Percentiles rank a stretch among this genome's conserved stretches.
Evolutionary conservation across 176 grass and related monocot genomes (phyloP).

Genomic region (Cymbopogon citratus): DNA sequence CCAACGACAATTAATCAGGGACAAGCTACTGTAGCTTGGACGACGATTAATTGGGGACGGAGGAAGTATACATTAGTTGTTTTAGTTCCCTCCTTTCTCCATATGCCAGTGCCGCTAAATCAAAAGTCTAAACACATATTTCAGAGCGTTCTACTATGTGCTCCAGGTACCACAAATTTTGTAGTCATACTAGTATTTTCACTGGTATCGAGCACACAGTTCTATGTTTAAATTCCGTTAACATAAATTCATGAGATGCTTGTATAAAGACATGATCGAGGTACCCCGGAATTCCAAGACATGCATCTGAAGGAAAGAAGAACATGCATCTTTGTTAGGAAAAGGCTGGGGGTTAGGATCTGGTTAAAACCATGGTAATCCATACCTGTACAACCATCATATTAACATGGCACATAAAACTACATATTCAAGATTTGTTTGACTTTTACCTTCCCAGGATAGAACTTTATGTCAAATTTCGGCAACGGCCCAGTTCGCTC

Average conservation of each 20-base stretch:
- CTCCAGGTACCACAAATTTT: not conserved
- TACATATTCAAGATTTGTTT: not conserved
- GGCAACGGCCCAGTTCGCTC: conserved; percentile 55
- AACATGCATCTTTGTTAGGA: not conserved
- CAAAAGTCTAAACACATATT: not conserved
- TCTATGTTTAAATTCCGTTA: not conserved
- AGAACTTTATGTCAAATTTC: conserved; percentile 70
- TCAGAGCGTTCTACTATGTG: not conserved
- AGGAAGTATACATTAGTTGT: not conserved
- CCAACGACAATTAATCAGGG: too few relatives aligned
- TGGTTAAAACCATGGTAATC: conserved; percentile 12
- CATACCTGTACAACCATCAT: not conserved
- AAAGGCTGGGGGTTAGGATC: not conserved
- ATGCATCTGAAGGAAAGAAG: not conserved
- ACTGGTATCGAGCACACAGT: not conserved
- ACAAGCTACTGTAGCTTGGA: too few relatives aligned
- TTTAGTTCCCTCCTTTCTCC: not conserved
- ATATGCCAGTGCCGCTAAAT: not conserved
- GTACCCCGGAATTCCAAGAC: not conserved
- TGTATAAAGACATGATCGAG: not conserved
- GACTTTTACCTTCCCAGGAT: conserved; percentile 77
- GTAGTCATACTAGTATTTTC: not conserved
- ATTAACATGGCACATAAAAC: conserved; percentile 1
- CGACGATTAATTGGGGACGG: too few relatives aligned
- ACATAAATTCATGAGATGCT: not conserved